Evolutionary conservation across 495 filamentous ascomycete genomes (phyloP).

Genomic region (Xylaria cubensis): DNA sequence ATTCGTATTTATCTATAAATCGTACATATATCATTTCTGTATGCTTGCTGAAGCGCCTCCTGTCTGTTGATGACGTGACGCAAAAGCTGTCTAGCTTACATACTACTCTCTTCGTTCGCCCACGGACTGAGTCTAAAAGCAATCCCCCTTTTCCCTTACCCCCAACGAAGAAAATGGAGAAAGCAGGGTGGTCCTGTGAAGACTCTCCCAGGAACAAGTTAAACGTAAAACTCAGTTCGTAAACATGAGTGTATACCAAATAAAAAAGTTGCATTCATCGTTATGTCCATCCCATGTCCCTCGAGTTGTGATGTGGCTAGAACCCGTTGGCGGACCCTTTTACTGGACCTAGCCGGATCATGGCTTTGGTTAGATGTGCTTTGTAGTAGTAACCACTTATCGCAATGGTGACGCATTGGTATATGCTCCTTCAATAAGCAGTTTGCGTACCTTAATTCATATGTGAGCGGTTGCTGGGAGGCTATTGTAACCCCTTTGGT

Average conservation of each 20-base stretch:
- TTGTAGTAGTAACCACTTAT: background rate
- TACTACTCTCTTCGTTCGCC: slow-evolving; percentile 5
- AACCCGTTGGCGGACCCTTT: background rate
- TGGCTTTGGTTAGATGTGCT: background rate
- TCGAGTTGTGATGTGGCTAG: background rate
- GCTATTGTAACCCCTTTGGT: background rate
- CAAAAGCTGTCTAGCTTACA: background rate
- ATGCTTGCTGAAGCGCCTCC: background rate
- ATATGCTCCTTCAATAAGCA: background rate
- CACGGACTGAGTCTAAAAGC: slow-evolving; percentile 6
- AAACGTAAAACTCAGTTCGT: slow-evolving; percentile 1
- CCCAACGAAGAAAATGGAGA: slow-evolving; percentile 1
- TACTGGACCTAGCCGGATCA: background rate
- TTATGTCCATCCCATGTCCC: background rate
- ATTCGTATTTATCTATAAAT: slow-evolving; percentile 12
- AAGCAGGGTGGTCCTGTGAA: background rate
- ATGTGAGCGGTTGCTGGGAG: background rate
- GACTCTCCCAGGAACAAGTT: background rate
- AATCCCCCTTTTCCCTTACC: background rate
- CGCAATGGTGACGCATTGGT: background rate
- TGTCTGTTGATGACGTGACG: background rate
- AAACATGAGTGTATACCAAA: background rate
- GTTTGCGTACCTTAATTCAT: background rate
- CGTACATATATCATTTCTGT: slow-evolving; percentile 1
- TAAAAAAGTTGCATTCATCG: background rate